Conservation (phyloP, 108 stramenopile species). For the Fragilariopsis cylindrus region DNA sequence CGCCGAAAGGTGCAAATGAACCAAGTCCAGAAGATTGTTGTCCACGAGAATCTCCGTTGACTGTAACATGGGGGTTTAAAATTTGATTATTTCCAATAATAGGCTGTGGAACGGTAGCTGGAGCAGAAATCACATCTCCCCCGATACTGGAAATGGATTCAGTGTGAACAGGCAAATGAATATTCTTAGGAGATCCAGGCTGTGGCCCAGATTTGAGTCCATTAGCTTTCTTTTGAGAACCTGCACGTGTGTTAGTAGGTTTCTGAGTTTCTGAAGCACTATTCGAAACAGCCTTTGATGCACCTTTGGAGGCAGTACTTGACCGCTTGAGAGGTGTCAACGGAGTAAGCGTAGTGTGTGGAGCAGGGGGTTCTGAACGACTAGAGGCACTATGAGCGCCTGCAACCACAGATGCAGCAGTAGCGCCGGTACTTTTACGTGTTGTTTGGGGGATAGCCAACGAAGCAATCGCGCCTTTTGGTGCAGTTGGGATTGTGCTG, state of each 20-base stretch:
- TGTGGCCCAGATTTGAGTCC: constrained; percentile 13
- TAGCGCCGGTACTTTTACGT: constrained; percentile 21
- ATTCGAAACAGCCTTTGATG: constrained; percentile 11
- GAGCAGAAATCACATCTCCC: constrained; percentile 45
- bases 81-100: constrained; percentile 38
- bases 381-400: constrained; percentile 45
- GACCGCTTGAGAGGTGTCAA: constrained; percentile 77
- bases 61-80: constrained; percentile 16
- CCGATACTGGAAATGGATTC: constrained; percentile 32
- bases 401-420: constrained; percentile 83
- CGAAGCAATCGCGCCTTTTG: constrained; percentile 22
- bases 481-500: constrained; percentile 10
- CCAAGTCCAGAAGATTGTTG: constrained; percentile 18
- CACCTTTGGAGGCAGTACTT: constrained; percentile 25
- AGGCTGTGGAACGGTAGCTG: constrained; percentile 43
- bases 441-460: constrained; percentile 5
- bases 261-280: constrained; percentile 28
- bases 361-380: constrained; percentile 29
- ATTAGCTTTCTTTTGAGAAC: constrained; percentile 40
- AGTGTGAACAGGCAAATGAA: constrained; percentile 2
- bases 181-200: constrained; percentile 1
- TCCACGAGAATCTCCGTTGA: constrained; percentile 8
- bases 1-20: constrained; percentile 5
- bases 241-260: constrained; percentile 40
- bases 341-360: constrained; percentile 76